Percentiles rank a stretch among this genome's conserved stretches.
Conservation (phyloP, 495 filamentous ascomycete genomes). For the Neurospora discreta region DNA sequence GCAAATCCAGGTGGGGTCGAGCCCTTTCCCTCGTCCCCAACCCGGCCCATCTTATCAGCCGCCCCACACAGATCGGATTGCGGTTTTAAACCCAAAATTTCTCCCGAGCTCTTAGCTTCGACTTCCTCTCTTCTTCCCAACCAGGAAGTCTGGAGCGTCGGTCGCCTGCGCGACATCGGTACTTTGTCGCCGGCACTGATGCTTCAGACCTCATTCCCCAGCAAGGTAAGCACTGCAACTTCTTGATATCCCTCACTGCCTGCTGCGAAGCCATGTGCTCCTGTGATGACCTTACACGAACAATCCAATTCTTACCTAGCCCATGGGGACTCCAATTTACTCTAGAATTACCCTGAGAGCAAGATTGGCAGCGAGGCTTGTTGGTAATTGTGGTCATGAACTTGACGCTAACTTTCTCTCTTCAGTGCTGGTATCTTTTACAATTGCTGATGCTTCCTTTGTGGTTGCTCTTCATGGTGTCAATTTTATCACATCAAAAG, state of each 20-base stretch:
- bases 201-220: slow-evolving; percentile 21
- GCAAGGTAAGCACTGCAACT: slow-evolving; percentile 1
- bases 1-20: neutral
- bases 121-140: slow-evolving; percentile 7
- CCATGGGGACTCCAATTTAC: slow-evolving; percentile 52
- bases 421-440: slow-evolving; percentile 11
- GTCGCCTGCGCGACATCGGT: neutral
- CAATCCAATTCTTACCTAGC: slow-evolving; percentile 73
- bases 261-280: slow-evolving; percentile 17
- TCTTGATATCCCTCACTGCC: slow-evolving; percentile 11
- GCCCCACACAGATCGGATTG: slow-evolving; percentile 17
- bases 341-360: slow-evolving; percentile 65
- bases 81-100: slow-evolving; percentile 15
- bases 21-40: neutral
- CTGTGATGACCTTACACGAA: slow-evolving; percentile 52
- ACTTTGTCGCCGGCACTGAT: neutral
- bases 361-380: slow-evolving; percentile 2
- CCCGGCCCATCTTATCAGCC: slow-evolving; percentile 11
- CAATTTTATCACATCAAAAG: slow-evolving; percentile 33
- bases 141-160: slow-evolving; percentile 1
- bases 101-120: slow-evolving; percentile 9
- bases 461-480: neutral
- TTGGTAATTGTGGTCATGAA: neutral
- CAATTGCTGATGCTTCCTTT: neutral
- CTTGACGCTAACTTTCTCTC: slow-evolving; percentile 11